phyloP scores from a whole-genome alignment of 1,139 yeast species.

The Debaryomyces sp. region DNA sequence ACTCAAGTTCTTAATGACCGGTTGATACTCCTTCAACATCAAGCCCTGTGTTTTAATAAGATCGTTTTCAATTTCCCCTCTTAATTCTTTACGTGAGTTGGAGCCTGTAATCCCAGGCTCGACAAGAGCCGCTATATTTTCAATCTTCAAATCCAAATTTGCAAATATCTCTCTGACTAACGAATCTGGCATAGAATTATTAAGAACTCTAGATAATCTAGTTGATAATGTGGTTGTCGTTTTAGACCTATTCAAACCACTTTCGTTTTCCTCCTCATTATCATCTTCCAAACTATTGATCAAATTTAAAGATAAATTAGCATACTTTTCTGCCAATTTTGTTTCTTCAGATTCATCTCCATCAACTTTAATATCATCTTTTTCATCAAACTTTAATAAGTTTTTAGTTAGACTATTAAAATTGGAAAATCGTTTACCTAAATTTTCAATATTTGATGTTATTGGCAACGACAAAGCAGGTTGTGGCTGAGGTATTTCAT shows the following conservation, averaged over 20 bases:
- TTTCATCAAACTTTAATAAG: conserved; percentile 28
- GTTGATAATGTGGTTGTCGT: conserved; percentile 35
- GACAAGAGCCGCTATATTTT: conserved; percentile 40
- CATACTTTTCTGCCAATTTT: conserved; percentile 41
- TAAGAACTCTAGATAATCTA: conserved; percentile 54
- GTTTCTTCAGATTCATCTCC: conserved; percentile 11
- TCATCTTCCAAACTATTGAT: conserved; percentile 17
- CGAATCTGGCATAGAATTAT: conserved; percentile 50
- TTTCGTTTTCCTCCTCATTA: conserved; percentile 3
- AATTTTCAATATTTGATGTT: conserved; percentile 40
- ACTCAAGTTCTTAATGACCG: conserved; percentile 52
- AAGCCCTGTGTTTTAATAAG: conserved; percentile 61
- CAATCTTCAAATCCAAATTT: conserved; percentile 44
- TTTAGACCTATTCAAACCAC: conserved; percentile 2
- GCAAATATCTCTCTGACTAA: conserved; percentile 51
- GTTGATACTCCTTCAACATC: conserved; percentile 63
- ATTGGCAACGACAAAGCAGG: conserved; percentile 50
- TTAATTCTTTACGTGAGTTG: conserved; percentile 57
- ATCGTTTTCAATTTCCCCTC: conserved; percentile 74
- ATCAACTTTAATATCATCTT: conserved; percentile 9
- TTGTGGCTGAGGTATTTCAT: conserved; percentile 44
- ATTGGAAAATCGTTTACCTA: conserved; percentile 39
- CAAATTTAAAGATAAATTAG: conserved; percentile 31
- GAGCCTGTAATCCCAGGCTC: conserved; percentile 61
- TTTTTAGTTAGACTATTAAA: conserved; percentile 36